Evolutionary conservation across 2,329 filamentous ascomycete species (phyloP).

Genomic region (Ophiostoma quercus): DNA sequence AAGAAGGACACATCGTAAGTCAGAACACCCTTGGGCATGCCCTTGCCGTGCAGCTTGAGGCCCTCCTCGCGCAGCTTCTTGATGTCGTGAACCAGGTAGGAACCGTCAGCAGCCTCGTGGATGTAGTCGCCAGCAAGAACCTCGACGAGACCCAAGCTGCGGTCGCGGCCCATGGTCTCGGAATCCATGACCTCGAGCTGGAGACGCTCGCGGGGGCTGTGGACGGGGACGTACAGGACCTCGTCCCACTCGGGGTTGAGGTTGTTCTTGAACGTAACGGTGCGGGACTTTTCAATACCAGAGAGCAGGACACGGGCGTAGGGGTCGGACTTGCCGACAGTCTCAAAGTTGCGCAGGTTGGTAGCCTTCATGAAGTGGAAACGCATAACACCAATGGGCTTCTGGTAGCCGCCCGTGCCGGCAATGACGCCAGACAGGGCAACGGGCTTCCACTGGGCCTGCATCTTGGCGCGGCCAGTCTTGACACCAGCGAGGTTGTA

Average conservation of each 20-base stretch:
- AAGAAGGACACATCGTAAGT: slow-evolving; percentile 85
- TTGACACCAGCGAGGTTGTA: slow-evolving; percentile 79
- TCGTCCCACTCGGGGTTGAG: slow-evolving; percentile 95
- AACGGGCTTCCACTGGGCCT: slow-evolving; percentile 91
- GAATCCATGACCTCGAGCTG: slow-evolving; percentile 94
- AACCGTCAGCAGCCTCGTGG: slow-evolving; percentile 68
- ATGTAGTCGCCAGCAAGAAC: slow-evolving; percentile 74
- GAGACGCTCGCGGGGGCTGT: slow-evolving; percentile 76
- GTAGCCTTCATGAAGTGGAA: slow-evolving; percentile 82
- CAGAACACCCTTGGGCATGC: slow-evolving; percentile 70
- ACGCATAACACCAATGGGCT: slow-evolving; percentile 90
- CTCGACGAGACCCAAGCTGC: slow-evolving; percentile 77
- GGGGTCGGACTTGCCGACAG: slow-evolving; percentile 93
- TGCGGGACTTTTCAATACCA: slow-evolving; percentile 83
- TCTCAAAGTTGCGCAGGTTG: slow-evolving; percentile 85
- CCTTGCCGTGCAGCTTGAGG: slow-evolving; percentile 69
- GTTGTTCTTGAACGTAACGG: slow-evolving; percentile 94
- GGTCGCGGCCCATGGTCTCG: slow-evolving; percentile 86
- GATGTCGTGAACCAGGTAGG: slow-evolving; percentile 71
- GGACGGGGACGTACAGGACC: slow-evolving; percentile 87
- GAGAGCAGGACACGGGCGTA: slow-evolving; percentile 86
- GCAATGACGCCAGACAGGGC: slow-evolving; percentile 71
- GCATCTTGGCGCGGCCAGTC: slow-evolving; percentile 83
- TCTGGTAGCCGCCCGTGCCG: slow-evolving; percentile 82
- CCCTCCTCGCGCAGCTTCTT: slow-evolving; percentile 63